Conservation (phyloP, 129 eudicot genomes). For the Kitagawia praeruptora region DNA sequence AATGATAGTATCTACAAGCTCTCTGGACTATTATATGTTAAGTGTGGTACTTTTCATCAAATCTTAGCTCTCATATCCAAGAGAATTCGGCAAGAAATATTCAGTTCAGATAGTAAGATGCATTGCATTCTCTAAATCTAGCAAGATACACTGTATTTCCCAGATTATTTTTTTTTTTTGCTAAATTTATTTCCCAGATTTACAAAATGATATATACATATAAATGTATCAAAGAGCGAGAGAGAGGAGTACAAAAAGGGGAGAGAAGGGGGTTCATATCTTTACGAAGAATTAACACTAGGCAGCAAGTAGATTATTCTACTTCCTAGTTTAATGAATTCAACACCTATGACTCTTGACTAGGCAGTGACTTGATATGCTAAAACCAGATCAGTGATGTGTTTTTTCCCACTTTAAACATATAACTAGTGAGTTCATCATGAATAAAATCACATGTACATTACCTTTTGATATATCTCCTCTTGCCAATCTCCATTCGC, state of each 20-base stretch:
- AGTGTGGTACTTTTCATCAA: too few species aligned
- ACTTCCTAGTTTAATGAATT: neutral
- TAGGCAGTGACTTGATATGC: neutral
- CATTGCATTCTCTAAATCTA: neutral
- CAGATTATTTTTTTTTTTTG: too few species aligned
- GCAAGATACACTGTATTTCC: neutral
- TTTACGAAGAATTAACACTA: neutral
- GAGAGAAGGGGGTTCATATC: neutral
- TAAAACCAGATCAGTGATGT: neutral
- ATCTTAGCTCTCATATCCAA: too few species aligned
- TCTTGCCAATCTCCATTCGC: slow-evolving; percentile 2
- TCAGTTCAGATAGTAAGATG: neutral
- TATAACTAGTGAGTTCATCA: neutral
- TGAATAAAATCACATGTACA: neutral
- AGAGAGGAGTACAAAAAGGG: neutral
- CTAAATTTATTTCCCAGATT: too few species aligned
- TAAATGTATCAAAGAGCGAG: neutral
- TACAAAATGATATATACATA: neutral
- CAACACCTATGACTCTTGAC: neutral
- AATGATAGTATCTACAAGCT: neutral
- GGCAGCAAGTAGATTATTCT: neutral
- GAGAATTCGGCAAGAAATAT: too few species aligned
- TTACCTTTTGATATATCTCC: slow-evolving; percentile 3
- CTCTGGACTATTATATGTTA: too few species aligned
- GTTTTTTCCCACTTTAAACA: neutral